phyloP scores from a whole-genome alignment of 495 filamentous ascomycete genomes.

The Astrothelium subdiscretum region DNA sequence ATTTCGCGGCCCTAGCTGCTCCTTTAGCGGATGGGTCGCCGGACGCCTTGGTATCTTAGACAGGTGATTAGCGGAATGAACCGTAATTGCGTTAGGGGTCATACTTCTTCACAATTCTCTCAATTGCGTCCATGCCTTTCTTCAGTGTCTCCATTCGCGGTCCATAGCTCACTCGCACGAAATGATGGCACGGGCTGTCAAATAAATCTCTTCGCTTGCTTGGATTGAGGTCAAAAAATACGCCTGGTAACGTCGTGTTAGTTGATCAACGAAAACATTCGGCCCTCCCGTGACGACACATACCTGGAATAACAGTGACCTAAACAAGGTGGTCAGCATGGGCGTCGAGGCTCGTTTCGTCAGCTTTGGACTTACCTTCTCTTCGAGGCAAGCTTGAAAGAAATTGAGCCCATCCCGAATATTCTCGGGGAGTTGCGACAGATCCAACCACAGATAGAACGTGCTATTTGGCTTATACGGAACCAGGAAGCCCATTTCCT shows the following conservation, averaged over 20 bases:
- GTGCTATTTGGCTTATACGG: constrained; percentile 72
- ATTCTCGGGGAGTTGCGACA: constrained; percentile 52
- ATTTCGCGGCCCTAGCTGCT: neutral
- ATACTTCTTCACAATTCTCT: constrained; percentile 64
- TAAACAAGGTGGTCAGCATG: neutral
- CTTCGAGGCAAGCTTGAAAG: constrained; percentile 81
- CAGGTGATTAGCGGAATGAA: neutral
- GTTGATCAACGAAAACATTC: neutral
- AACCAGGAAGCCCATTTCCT: constrained; percentile 67
- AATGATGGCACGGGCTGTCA: constrained; percentile 88
- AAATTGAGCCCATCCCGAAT: constrained; percentile 92
- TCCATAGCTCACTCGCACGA: constrained; percentile 83
- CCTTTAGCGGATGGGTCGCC: neutral
- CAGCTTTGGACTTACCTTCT: constrained; percentile 70
- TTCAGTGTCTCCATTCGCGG: constrained; percentile 78
- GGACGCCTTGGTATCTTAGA: neutral
- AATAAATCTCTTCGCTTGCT: constrained; percentile 82
- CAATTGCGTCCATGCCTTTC: constrained; percentile 80
- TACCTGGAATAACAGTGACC: constrained; percentile 1
- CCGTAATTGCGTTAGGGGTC: neutral
- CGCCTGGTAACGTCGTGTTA: constrained; percentile 55
- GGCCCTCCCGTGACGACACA: neutral
- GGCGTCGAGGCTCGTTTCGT: neutral
- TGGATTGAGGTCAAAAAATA: constrained; percentile 87
- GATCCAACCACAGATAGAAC: constrained; percentile 81